These are phyloP conservation scores for Xylariaceae sp. DNA, from an alignment of 2,329 filamentous ascomycete species.

Conservation along the genomic window DNA sequence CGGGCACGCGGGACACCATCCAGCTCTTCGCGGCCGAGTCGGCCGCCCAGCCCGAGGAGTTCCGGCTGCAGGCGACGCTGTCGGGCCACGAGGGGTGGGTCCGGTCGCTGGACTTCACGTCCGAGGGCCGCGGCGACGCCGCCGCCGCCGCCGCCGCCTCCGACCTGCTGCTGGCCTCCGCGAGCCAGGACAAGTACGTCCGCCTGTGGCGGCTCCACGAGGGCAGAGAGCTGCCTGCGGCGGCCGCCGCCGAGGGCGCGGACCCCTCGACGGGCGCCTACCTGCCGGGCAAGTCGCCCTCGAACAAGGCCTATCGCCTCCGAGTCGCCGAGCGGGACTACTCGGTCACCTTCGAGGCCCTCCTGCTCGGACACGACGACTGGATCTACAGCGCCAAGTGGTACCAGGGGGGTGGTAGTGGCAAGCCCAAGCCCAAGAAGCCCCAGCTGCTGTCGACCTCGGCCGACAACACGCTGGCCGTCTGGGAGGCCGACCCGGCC, in stretches of 20 bases:
- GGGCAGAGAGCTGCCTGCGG: slow-evolving; percentile 56
- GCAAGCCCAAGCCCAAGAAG: no score
- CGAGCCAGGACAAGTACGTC: slow-evolving; percentile 96
- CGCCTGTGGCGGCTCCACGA: slow-evolving; percentile 82
- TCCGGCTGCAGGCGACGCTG: slow-evolving; percentile 68
- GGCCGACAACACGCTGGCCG: slow-evolving; percentile 86
- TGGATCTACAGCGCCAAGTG: slow-evolving; percentile 92
- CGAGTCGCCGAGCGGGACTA: slow-evolving; percentile 55
- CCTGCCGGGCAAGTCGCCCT: slow-evolving; percentile 62
- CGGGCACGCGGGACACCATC: slow-evolving; percentile 74
- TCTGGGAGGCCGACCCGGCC: slow-evolving; percentile 78
- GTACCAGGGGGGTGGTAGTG: slow-evolving; percentile 44
- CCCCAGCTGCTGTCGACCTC: slow-evolving; percentile 84
- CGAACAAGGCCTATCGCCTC: slow-evolving; percentile 83
- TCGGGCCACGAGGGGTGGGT: slow-evolving; percentile 94
- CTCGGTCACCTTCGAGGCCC: slow-evolving; percentile 84
- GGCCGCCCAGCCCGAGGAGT: slow-evolving; percentile 37
- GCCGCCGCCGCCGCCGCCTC: slow-evolving; percentile 32
- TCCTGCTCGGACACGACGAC: slow-evolving; percentile 91
- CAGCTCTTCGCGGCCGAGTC: slow-evolving; percentile 65
- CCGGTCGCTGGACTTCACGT: slow-evolving; percentile 70
- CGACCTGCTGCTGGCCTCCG: slow-evolving; percentile 80
- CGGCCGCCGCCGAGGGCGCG: slow-evolving; percentile 42
- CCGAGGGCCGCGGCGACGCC: slow-evolving; percentile 38
- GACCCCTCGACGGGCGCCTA: slow-evolving; percentile 53